These are phyloP conservation scores for Globisporangium emineosum DNA, from an alignment of 352 stramenopile species.

Conservation along the genomic window DNA sequence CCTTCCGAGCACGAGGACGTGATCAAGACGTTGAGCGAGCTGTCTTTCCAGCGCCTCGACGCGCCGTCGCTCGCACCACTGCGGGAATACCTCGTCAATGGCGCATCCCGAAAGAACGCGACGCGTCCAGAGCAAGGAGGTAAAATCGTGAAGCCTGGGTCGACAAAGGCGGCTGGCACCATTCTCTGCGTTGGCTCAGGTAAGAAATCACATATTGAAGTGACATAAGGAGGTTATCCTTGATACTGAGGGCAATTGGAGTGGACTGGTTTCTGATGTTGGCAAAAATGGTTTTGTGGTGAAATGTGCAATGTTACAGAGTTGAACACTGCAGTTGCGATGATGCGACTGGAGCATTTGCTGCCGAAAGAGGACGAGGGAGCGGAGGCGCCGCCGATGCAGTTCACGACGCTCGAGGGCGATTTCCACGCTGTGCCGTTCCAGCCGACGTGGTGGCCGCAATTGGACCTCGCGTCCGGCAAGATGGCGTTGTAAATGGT, in stretches of 20 bases:
- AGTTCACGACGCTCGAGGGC: constrained; percentile 66
- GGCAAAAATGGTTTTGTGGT: too few relatives aligned
- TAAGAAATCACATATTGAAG: constrained; percentile 1
- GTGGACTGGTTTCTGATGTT: not conserved
- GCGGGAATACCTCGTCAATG: constrained; percentile 41
- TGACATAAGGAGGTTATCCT: too few relatives aligned
- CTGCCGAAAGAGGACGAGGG: constrained; percentile 38
- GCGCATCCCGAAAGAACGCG: constrained; percentile 24
- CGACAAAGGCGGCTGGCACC: constrained; percentile 59
- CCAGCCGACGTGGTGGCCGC: constrained; percentile 72
- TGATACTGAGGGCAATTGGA: too few relatives aligned
- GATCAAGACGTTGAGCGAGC: constrained; percentile 41
- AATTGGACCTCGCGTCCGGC: constrained; percentile 63
- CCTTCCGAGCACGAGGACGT: constrained; percentile 47
- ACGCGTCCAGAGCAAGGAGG: constrained; percentile 30
- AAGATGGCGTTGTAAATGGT: constrained; percentile 61
- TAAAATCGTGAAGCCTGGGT: constrained; percentile 52
- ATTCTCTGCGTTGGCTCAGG: constrained; percentile 45
- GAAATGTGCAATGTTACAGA: constrained; percentile 21
- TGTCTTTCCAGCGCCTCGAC: constrained; percentile 63
- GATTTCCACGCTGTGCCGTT: constrained; percentile 68
- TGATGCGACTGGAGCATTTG: constrained; percentile 78
- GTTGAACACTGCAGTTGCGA: constrained; percentile 55
- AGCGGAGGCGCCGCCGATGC: constrained; percentile 34
- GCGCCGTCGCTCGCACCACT: constrained; percentile 30